These are phyloP conservation scores for Durusdinium trenchii DNA, from an alignment of 73 alveolate species.

Conservation along the genomic window DNA sequence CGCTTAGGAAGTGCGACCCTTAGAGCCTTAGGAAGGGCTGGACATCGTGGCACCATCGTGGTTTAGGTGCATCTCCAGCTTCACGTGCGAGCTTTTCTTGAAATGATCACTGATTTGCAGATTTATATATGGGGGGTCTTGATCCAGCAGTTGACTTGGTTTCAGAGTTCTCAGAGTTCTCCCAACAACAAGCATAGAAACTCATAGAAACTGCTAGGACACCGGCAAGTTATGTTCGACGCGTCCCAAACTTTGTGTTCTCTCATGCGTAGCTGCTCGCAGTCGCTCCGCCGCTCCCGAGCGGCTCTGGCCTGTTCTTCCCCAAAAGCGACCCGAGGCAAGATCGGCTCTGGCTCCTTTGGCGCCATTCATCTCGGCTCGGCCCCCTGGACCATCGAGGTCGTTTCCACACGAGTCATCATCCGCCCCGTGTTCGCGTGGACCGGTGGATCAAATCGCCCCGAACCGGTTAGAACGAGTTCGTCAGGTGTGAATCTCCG, in stretches of 20 bases:
- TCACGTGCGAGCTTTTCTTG: neutral
- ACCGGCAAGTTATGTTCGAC: neutral
- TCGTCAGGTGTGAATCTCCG: constrained; percentile 46
- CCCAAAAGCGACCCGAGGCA: neutral
- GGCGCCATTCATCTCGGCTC: constrained; percentile 62
- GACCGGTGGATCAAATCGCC: no score
- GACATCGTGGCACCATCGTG: neutral
- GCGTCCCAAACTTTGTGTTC: neutral
- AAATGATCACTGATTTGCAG: neutral
- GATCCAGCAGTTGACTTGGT: neutral
- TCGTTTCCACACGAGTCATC: neutral
- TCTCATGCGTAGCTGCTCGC: neutral
- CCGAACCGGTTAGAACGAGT: no score
- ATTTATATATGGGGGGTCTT: neutral
- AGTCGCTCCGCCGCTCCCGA: neutral
- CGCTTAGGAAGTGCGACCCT: constrained; percentile 25
- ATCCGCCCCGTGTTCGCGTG: no score
- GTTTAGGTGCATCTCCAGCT: neutral
- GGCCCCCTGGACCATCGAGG: neutral
- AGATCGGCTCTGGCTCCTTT: constrained; percentile 74
- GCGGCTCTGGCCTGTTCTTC: neutral
- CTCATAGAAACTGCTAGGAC: no score
- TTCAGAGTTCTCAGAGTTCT: no score
- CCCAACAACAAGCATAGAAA: no score
- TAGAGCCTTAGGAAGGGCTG: neutral